A percentile compares a stretch with the other conserved stretches of the same genome.
phyloP scores from a whole-genome alignment of 805 yeast species.

The Candida hungchunana region DNA sequence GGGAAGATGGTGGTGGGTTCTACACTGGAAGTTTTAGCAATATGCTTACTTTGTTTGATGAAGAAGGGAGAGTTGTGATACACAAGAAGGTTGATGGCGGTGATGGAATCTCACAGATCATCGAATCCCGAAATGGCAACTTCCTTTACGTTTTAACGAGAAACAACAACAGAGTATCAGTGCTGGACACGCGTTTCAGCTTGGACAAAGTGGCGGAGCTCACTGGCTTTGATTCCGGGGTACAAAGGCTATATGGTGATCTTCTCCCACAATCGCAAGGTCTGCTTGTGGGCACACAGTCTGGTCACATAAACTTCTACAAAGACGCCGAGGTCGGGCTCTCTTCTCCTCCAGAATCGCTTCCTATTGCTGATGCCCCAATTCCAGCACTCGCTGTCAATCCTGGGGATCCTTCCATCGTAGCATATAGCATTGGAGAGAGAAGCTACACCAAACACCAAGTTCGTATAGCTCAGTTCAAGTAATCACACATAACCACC shows the following conservation, averaged over 20 bases:
- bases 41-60: constrained; percentile 29
- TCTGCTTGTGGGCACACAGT: constrained; percentile 25
- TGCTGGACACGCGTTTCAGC: constrained; percentile 34
- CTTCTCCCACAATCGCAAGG: constrained; percentile 23
- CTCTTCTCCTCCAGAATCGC: constrained; percentile 1
- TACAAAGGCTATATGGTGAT: constrained; percentile 26
- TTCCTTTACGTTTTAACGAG: constrained; percentile 33
- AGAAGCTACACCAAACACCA: constrained; percentile 9
- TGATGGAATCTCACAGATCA: constrained; percentile 32
- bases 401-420: constrained; percentile 15
- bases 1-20: constrained; percentile 11
- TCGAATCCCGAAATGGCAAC: constrained; percentile 34
- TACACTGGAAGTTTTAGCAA: constrained; percentile 32
- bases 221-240: constrained; percentile 8
- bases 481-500: constrained; percentile 65
- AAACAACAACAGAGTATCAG: constrained; percentile 26
- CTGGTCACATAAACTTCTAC: constrained; percentile 20
- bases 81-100: constrained; percentile 17
- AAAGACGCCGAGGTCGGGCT: constrained; percentile 24
- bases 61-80: constrained; percentile 19
- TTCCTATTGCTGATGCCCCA: constrained; percentile 5
- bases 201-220: constrained; percentile 13
- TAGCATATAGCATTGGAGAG: constrained; percentile 20
- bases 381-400: constrained; percentile 17
- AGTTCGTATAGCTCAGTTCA: constrained; percentile 17